Conservation (phyloP, 306 rosid species). For the Argentina anserina region DNA sequence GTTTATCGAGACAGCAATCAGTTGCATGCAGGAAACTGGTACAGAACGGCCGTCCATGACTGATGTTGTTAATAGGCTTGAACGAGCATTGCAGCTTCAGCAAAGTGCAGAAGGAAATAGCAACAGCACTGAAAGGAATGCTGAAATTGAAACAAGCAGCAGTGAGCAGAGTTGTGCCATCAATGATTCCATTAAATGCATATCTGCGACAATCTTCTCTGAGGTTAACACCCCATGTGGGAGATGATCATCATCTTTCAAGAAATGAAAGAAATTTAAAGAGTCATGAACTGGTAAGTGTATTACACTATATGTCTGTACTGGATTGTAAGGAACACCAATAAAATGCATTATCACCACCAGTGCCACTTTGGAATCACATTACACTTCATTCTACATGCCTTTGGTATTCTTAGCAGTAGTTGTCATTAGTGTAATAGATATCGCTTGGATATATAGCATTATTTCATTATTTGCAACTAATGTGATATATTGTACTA, state of each 20-base stretch:
- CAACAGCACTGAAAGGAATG: background rate
- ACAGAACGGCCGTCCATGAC: too few species aligned
- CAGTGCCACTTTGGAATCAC: background rate
- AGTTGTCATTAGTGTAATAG: background rate
- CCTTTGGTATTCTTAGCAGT: background rate
- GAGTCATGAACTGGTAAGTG: too few species aligned
- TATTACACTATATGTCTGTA: too few species aligned
- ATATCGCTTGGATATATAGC: background rate
- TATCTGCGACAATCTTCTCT: background rate
- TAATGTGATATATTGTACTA: too few species aligned
- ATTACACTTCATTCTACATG: background rate
- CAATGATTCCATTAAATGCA: background rate
- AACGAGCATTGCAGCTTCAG: constrained; percentile 27
- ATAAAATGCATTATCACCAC: background rate
- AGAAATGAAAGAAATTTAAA: background rate
- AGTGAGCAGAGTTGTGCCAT: background rate
- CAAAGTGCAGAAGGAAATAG: background rate
- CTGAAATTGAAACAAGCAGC: background rate
- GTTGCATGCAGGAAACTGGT: too few species aligned
- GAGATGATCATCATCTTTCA: background rate
- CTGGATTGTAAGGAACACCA: background rate
- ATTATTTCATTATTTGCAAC: too few species aligned
- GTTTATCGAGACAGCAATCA: too few species aligned
- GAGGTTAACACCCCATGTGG: background rate
- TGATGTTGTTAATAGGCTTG: constrained; percentile 20